Base-by-base conservation (phyloP, 805 yeast genomes). In the Saccharomyces kudriavzevii region DNA sequence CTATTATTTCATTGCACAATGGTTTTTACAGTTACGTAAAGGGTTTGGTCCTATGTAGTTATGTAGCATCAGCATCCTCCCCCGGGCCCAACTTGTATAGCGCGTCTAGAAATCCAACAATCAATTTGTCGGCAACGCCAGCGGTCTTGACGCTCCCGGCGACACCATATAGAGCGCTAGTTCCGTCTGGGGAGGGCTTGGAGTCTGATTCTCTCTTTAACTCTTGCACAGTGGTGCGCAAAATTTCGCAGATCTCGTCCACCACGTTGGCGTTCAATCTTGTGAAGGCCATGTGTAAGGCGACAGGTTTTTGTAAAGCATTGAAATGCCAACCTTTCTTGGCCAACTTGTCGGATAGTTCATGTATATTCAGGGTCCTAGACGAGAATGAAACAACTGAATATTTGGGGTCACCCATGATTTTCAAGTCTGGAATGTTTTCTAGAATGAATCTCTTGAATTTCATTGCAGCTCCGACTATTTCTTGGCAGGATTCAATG, bases 131-230 rank as follows among this genome's bases (percentile, higher is more conserved):
- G 10, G 90, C 97, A 13, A 94, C 83, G 2, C 96, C 94, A 0
- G 83, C 79, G 0, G 97, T 89, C 54, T 80, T 74, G 24, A 94
- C 81, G 63, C 94, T 87, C 6, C 97, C 97, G 1, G 98, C 98
- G 48, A 92, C 95, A 60, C 99, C 99, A 64, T 92, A 92, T 47
- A 92, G 66, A 2, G 94, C 96, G 14, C 96, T 94, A 1, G 96
- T 89, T 54, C 87, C 89, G 22, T 81, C 79, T 9, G 75, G 25
- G 51, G 61, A 68, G 62, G 65, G 64, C 47, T 60, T 56, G 54
- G 53, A 54, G 10, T 60, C 53, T 4, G 72, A 68, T 43, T 65
- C 60, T 8, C 57, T 60, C 35, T 70, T 68, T 54, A 81, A 65
- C 31, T 75, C 79, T 10, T 65, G 63, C 0, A 83, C 79, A 3